phyloP scores from a whole-genome alignment of 805 yeast species.

The Kodamaea sagamina region DNA sequence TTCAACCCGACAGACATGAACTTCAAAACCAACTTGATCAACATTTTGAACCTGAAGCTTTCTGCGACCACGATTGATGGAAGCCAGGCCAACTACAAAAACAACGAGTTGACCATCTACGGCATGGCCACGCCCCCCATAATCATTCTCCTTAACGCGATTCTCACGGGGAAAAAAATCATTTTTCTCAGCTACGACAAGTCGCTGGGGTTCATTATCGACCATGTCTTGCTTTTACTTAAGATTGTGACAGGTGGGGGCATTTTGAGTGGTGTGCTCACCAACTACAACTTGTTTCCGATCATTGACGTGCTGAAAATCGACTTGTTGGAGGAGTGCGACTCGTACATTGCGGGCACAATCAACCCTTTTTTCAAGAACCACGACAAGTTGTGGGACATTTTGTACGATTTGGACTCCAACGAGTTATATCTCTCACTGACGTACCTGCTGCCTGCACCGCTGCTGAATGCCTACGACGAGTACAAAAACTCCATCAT shows the following conservation, averaged over 20 bases:
- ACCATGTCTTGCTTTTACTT: slow-evolving; percentile 39
- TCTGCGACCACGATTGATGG: slow-evolving; percentile 26
- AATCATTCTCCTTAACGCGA: slow-evolving; percentile 36
- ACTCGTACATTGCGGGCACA: slow-evolving; percentile 60
- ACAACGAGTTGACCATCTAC: slow-evolving; percentile 53
- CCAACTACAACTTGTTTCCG: slow-evolving; percentile 51
- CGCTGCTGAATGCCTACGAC: slow-evolving; percentile 3
- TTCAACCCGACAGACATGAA: slow-evolving; percentile 47
- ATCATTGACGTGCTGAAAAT: slow-evolving; percentile 62
- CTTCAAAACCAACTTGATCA: slow-evolving; percentile 40
- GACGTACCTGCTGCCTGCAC: slow-evolving; percentile 14
- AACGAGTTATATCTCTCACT: slow-evolving; percentile 41
- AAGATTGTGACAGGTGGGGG: slow-evolving; percentile 47
- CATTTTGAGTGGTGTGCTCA: slow-evolving; percentile 41
- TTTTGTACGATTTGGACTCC: slow-evolving; percentile 59
- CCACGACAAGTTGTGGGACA: slow-evolving; percentile 57
- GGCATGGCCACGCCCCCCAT: slow-evolving; percentile 55
- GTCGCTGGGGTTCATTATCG: slow-evolving; percentile 44
- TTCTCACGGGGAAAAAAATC: slow-evolving; percentile 42
- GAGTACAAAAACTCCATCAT: slow-evolving; percentile 39
- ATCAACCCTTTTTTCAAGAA: slow-evolving; percentile 65
- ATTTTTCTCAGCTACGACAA: slow-evolving; percentile 43
- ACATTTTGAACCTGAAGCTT: slow-evolving; percentile 36
- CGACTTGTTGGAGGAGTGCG: slow-evolving; percentile 46
- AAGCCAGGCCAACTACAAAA: slow-evolving; percentile 22